Evolutionary conservation across 2,329 filamentous ascomycete genomes (phyloP), one percentile per base, ranked within the genome.

Genomic region (Dactylellina sp.): DNA sequence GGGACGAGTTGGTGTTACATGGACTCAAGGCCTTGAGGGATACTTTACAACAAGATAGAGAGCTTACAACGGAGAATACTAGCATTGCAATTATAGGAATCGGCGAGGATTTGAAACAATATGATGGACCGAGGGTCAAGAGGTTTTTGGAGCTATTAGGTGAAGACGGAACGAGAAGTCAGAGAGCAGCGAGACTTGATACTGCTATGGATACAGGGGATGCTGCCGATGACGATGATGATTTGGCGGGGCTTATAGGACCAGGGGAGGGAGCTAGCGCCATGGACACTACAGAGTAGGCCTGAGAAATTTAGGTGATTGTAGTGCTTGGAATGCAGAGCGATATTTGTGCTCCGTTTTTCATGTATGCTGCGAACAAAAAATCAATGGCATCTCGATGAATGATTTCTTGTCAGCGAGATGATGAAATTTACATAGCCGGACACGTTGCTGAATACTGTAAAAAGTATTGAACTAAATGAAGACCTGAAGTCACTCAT

Each of bases 11-110:
- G 80, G 89, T 99, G 79, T 89, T 88, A 83, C 95, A 99, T 84
- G 95, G 94, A 32, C 84, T 99, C 80, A 87, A 88, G 80, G 94
- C 95, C 57, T 85, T 99, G 80, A 97, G 97, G 86, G 95, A 99
- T 85, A 96, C 91, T 78, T 84, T 99, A 81, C 91, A 91, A 68
- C 94, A 98, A 86, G 95, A 99, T 83, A 96, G 96, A 85, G 93
- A 98, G 86, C 84, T 99, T 81, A 98, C 94, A 63, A 88, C 97
- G 42, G 95, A 98, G 82, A 99, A 99, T 84, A 97, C 93, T 62
- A 97, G 92, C 78, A 87, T 99, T 61, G 93, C 91, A 39, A 85
- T 97, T 75, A 91, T 93, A 20, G 93, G 93, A 7, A 78, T 88
- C 53, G 76, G 59, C 32, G 63, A 76, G 44, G 71, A 76, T 53